Conservation (phyloP, 306 rosid species). For the Malus asiatica region DNA sequence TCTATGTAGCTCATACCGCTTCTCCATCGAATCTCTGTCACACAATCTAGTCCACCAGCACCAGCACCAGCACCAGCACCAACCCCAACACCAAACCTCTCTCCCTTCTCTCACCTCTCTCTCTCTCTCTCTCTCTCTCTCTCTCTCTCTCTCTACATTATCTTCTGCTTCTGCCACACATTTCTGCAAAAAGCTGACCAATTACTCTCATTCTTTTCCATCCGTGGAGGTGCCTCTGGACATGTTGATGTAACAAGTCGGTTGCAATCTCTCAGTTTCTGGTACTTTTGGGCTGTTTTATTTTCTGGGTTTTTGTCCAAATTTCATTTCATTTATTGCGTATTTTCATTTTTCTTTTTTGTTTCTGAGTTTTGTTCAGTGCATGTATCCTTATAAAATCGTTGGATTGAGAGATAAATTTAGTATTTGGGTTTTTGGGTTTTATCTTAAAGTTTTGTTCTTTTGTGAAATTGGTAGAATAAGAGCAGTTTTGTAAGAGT, state of each 20-base stretch:
- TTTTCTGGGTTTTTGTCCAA: constrained; percentile 12
- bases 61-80: not conserved
- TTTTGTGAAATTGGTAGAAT: not conserved
- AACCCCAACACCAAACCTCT: not conserved
- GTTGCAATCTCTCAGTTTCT: not conserved
- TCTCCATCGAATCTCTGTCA: not conserved
- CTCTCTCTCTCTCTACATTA: not conserved
- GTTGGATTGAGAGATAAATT: not conserved
- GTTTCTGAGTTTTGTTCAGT: not conserved
- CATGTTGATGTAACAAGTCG: constrained; percentile 7
- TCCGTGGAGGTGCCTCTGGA: not conserved
- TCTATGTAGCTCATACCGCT: constrained; percentile 16
- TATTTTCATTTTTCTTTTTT: not conserved
- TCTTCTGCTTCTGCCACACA: not conserved
- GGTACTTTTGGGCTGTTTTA: constrained; percentile 5
- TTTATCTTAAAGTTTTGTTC: not conserved
- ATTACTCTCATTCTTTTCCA: not conserved
- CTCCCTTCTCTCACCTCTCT: not conserved
- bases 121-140: not conserved
- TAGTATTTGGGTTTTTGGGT: not conserved
- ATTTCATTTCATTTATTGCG: constrained; percentile 15
- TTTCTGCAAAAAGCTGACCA: not conserved
- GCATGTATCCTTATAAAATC: not conserved
- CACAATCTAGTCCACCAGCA: not conserved
- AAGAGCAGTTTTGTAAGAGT: not conserved